Percentiles rank a stretch among this genome's conserved stretches.
phyloP scores from a whole-genome alignment of 495 filamentous ascomycete genomes.

The Penicillium canescens region DNA sequence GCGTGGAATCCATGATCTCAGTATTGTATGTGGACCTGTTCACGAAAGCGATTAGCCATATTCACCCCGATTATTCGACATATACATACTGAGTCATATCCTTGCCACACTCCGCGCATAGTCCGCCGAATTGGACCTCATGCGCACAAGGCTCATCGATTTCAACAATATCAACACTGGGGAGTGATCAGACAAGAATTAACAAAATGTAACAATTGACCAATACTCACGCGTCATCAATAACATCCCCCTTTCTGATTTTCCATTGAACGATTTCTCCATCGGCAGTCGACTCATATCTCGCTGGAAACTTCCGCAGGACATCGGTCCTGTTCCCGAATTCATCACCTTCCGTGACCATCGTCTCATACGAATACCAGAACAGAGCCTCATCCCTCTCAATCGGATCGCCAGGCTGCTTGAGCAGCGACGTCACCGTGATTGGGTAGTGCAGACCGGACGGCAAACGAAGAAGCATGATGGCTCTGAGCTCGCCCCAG shows the following conservation, averaged over 20 bases:
- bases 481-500: constrained; percentile 25
- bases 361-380: constrained; percentile 79
- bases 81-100: constrained; percentile 83
- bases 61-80: not conserved
- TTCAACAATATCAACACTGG: constrained; percentile 61
- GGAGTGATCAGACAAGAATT: constrained; percentile 13
- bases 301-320: constrained; percentile 67
- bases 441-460: constrained; percentile 83
- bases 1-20: constrained; percentile 61
- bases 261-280: constrained; percentile 76
- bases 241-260: constrained; percentile 68
- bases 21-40: constrained; percentile 59
- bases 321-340: constrained; percentile 66
- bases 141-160: constrained; percentile 92
- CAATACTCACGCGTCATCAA: constrained; percentile 50
- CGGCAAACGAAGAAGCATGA: constrained; percentile 55
- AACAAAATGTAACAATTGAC: not conserved
- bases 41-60: not conserved
- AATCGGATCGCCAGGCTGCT: constrained; percentile 71
- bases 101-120: constrained; percentile 91
- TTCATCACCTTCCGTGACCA: constrained; percentile 70
- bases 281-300: constrained; percentile 80
- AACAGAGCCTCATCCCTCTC: constrained; percentile 74
- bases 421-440: constrained; percentile 85
- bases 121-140: constrained; percentile 82